Base-by-base conservation (phyloP, 371 early-diverging fungal genomes). In the Sporodiniella umbellata region DNA sequence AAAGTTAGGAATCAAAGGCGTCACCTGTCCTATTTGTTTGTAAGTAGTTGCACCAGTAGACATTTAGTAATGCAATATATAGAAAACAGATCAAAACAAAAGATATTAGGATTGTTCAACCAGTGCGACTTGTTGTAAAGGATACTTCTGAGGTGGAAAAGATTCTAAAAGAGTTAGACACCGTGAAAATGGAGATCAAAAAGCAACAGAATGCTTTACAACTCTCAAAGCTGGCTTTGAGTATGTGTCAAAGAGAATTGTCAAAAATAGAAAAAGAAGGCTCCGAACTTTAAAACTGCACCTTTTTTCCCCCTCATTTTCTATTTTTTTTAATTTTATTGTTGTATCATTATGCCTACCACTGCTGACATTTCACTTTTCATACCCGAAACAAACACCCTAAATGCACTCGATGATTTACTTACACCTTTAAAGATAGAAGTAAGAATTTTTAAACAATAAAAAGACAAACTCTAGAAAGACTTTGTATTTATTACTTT, bases 341-440 rank as follows among this genome's bases (percentile, higher is more conserved):
- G n/a, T n/a, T n/a, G n/a, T 21, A 3, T 35, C 1, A 48, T 17
- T 31, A 18, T 21, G 31, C 2, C 51, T 42, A 17, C 33, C 4
- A 18, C 42, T 8, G 22, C 2, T 17, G 54, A 60, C 28, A 31
- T 48, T 21, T 45, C 54, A 21, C 60, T 54, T 17, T 38, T 56
- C 46, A 31, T 55, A 51, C 62, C 62, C 23, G 37, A 30, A 31
- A 31, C 52, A 19, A 39, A 43, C 8, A 46, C 63, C 18, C 28
- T 70, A 22, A 53, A 54, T 42, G 61, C 64, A 52, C 56, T 72
- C 1, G 72, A 72, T 26, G 51, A 55, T n/a, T 46, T 72, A 8
- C 54, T 72, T 21, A 54, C 43, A 2, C 14, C 42, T 33, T 22
- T 23, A 7, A 22, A 18, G 0, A 19, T 40, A 38, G 18, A 18